These are phyloP conservation scores for Polytrichum commune DNA, from an alignment of 225 moss, liverwort and hornwort genomes.

Conservation along the genomic window DNA sequence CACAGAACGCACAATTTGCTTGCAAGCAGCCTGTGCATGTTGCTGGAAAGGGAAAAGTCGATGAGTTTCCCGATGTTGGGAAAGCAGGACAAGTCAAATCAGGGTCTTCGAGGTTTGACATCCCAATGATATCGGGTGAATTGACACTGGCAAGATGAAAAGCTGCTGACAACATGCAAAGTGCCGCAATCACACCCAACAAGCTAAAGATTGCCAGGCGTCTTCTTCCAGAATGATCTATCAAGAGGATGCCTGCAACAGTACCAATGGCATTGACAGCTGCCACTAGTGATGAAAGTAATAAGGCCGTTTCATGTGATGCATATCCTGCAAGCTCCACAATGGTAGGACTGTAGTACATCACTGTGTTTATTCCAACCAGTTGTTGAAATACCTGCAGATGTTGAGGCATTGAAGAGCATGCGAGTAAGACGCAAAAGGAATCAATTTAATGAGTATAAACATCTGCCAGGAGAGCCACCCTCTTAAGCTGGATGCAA, in stretches of 20 bases:
- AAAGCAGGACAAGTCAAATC: constrained; percentile 64
- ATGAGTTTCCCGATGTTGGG: constrained; percentile 22
- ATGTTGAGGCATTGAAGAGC: not conserved
- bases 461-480: not conserved
- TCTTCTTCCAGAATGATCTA: constrained; percentile 78
- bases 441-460: too few relatives aligned
- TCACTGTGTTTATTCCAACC: constrained; percentile 94
- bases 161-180: constrained; percentile 59
- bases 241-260: constrained; percentile 70
- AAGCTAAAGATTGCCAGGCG: constrained; percentile 76
- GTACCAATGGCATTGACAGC: constrained; percentile 91
- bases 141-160: constrained; percentile 54
- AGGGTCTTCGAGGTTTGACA: constrained; percentile 19
- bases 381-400: constrained; percentile 92
- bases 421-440: too few relatives aligned
- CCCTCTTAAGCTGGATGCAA: not conserved
- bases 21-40: constrained; percentile 79
- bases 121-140: constrained; percentile 52
- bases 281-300: constrained; percentile 74
- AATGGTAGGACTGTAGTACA: constrained; percentile 96
- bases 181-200: constrained; percentile 60
- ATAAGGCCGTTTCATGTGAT: constrained; percentile 71
- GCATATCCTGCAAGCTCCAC: constrained; percentile 88
- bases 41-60: constrained; percentile 30
- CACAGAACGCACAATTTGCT: constrained; percentile 82